A percentile compares a stretch with the other conserved stretches of the same genome.
phyloP scores from a whole-genome alignment of 345 rosid genomes.

The Pistacia atlantica region DNA sequence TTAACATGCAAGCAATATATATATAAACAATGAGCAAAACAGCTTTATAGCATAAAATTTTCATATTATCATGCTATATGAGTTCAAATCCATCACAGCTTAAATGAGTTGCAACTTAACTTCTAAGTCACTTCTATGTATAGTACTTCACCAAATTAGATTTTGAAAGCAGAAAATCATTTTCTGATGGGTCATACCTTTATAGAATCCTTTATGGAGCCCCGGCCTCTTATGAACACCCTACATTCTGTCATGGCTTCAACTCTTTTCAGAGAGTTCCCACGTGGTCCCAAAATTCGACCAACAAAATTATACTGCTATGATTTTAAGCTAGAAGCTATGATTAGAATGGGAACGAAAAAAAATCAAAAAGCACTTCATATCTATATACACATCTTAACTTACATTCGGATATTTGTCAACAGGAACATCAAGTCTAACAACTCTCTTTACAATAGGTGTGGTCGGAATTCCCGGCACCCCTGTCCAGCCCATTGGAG shows the following conservation, averaged over 20 bases:
- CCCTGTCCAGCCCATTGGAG: conserved; percentile 79
- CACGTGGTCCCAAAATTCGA: conserved; percentile 94
- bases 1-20: neutral
- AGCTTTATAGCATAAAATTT: conserved; percentile 8
- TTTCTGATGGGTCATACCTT: conserved; percentile 52
- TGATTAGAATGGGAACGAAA: conserved; percentile 17
- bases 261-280: conserved; percentile 92
- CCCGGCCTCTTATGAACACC: conserved; percentile 89
- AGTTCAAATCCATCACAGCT: conserved; percentile 10
- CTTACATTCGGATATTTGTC: conserved; percentile 90
- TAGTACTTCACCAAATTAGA: conserved; percentile 12
- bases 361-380: conserved; percentile 2
- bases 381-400: neutral
- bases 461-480: conserved; percentile 61
- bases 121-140: neutral
- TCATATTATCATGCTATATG: conserved; percentile 4
- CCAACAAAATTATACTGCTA: conserved; percentile 94
- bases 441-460: conserved; percentile 68
- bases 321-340: conserved; percentile 29
- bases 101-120: neutral
- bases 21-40: neutral
- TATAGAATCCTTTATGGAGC: conserved; percentile 83
- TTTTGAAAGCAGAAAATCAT: neutral
- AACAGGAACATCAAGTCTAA: conserved; percentile 93
- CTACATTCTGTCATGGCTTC: conserved; percentile 83